Base-by-base conservation (phyloP, 805 yeast genomes). In the Saturnispora halmiae region DNA sequence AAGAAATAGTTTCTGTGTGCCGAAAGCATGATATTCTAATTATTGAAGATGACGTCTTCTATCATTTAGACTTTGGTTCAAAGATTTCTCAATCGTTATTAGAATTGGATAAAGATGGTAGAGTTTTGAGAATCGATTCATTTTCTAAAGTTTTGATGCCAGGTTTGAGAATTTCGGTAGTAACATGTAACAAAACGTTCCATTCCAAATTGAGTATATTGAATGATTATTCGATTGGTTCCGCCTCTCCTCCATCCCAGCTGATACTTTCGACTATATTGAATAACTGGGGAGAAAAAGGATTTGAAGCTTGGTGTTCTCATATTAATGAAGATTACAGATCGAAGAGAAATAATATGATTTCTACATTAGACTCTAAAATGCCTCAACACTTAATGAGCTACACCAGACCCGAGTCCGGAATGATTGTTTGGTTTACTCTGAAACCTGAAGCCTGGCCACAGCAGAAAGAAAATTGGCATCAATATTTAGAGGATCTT, bases 21-120 rank as follows among this genome's bases (percentile, higher is more conserved):
- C 72, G 70, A 51, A 75, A 77, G 56, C 82, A 78, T 58, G 81
- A 83, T 58, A 56, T 84, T 41, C 55, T 85, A 25, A 77, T 84
- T 43, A 59, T 83, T 42, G 95, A 85, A 61, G 95, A 84, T 57
- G 94, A 85, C 62, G 94, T 94, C 5, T 85, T 85, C 67, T 83
- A 81, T 61, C 83, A 77, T 60, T 63, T 84, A 54, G 81, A 79
- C 52, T 69, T 79, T 65, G 64, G 69, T 22, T 46, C 52, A 15
- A 65, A 69, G 43, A 64, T 63, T 13, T 50, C 76, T 36, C 74
- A 79, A n/a, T 75, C 85, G 7, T 77, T 79, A 63, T 58, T 82
- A 33, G 69, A 77, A 14, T 54, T 80, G 40, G 95, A 84, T 59
- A 65, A 66, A 15, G 87, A 81, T 41, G 94, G 94, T 36, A 69